Percentiles rank a stretch among this genome's conserved stretches.
phyloP scores from a whole-genome alignment of 768 basidiomycete genomes.

The Suillus discolor region DNA sequence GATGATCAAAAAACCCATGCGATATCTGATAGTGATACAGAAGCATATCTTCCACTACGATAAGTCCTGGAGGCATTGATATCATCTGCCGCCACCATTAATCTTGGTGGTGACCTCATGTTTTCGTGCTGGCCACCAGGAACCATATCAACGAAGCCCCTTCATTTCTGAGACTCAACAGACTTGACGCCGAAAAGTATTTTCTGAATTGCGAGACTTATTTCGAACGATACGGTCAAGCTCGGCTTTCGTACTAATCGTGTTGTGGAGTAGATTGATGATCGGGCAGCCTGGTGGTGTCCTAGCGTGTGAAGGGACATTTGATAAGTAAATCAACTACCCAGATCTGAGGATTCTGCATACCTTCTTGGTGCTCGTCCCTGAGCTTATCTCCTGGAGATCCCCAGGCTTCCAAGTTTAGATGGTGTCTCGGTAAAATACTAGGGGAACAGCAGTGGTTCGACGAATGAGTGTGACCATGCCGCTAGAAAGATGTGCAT shows the following conservation, averaged over 20 bases:
- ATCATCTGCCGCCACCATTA: not conserved
- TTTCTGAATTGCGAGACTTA: not conserved
- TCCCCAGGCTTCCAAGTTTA: not conserved
- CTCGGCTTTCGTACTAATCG: not conserved
- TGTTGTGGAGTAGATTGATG: slow-evolving; percentile 5
- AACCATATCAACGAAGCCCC: not conserved
- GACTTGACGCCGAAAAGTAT: not conserved
- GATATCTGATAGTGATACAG: slow-evolving; percentile 1
- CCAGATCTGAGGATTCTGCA: not conserved
- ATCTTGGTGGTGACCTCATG: not conserved
- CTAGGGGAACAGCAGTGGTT: not conserved
- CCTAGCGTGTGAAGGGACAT: not conserved
- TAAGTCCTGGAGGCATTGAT: not conserved
- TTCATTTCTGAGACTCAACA: not conserved
- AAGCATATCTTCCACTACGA: not conserved
- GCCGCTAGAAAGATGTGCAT: not conserved
- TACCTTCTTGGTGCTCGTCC: slow-evolving; percentile 2
- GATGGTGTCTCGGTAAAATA: not conserved
- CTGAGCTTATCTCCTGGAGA: slow-evolving; percentile 6
- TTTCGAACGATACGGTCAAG: not conserved
- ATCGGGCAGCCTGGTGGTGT: slow-evolving; percentile 5
- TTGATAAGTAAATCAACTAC: not conserved
- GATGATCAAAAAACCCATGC: not conserved
- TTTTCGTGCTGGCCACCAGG: slow-evolving; percentile 5
- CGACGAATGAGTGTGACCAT: not conserved